These are phyloP conservation scores for Xylaria sp. DNA, from an alignment of 2,329 filamentous ascomycete genomes.

Conservation along the genomic window DNA sequence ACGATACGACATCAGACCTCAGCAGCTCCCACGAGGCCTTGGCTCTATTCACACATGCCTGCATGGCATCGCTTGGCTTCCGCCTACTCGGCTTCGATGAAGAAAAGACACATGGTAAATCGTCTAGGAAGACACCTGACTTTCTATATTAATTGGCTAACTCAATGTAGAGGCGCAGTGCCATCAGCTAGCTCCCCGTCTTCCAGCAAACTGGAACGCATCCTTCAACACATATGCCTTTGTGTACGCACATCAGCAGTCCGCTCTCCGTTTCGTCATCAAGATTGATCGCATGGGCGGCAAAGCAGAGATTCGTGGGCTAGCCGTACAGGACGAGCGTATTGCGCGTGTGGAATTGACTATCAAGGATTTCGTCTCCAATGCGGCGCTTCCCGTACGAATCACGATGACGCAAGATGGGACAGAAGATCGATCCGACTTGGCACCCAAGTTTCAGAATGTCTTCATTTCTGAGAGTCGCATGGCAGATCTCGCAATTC, in stretches of 20 bases:
- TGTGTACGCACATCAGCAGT: slow-evolving; percentile 86
- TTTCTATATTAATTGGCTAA: slow-evolving; percentile 11
- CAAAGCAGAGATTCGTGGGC: slow-evolving; percentile 84
- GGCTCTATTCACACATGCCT: slow-evolving; percentile 84
- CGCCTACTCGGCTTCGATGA: slow-evolving; percentile 85
- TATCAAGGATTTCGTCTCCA: slow-evolving; percentile 78
- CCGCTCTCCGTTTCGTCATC: slow-evolving; percentile 83
- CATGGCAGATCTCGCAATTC: slow-evolving; percentile 72
- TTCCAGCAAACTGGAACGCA: slow-evolving; percentile 84
- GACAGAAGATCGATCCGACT: slow-evolving; percentile 61
- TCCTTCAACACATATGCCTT: slow-evolving; percentile 78
- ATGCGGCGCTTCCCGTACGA: slow-evolving; percentile 64
- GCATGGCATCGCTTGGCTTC: slow-evolving; percentile 83
- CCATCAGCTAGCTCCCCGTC: slow-evolving; percentile 65
- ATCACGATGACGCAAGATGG: slow-evolving; percentile 60
- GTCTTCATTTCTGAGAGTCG: slow-evolving; percentile 80
- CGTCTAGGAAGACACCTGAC: background rate
- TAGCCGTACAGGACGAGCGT: slow-evolving; percentile 82
- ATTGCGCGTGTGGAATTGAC: slow-evolving; percentile 81
- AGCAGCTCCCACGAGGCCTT: slow-evolving; percentile 83
- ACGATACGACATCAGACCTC: slow-evolving; percentile 69
- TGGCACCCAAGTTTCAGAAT: slow-evolving; percentile 61
- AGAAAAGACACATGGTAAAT: slow-evolving; percentile 75
- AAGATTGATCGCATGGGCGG: slow-evolving; percentile 83
- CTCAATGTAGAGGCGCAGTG: slow-evolving; percentile 63